A percentile compares a stretch with the other conserved stretches of the same genome.
These are phyloP conservation scores for Uronychia setigera DNA, from an alignment of 73 alveolate species.

Conservation along the genomic window DNA sequence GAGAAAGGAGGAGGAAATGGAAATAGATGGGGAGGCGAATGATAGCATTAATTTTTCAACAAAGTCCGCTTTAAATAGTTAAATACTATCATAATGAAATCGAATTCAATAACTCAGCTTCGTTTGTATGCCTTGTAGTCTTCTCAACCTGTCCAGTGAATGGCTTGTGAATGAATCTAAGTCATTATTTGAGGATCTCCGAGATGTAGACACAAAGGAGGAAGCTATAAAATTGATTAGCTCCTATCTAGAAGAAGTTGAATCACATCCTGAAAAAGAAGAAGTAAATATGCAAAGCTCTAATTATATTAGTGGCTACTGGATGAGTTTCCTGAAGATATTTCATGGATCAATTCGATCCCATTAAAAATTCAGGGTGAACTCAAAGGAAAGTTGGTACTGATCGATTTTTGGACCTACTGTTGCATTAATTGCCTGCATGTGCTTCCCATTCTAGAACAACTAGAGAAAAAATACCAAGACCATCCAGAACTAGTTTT, in stretches of 20 bases:
- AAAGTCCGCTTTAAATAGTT: no score
- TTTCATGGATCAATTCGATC: slow-evolving; percentile 51
- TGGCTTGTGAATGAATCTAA: no score
- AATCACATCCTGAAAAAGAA: background rate
- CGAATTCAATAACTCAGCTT: no score
- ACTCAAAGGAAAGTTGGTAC: slow-evolving; percentile 43
- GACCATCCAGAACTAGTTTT: slow-evolving; percentile 34
- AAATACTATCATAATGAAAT: no score
- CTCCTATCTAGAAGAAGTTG: background rate
- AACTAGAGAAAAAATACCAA: slow-evolving; percentile 41
- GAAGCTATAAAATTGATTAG: no score
- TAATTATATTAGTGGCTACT: background rate
- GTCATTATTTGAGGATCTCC: no score
- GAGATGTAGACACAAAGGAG: no score
- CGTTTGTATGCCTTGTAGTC: no score
- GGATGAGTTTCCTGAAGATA: slow-evolving; percentile 51
- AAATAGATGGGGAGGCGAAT: no score
- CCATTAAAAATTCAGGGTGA: slow-evolving; percentile 18
- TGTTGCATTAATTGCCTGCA: slow-evolving; percentile 72
- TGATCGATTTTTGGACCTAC: slow-evolving; percentile 70
- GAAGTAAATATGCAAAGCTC: background rate
- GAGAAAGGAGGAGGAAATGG: no score
- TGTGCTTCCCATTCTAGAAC: slow-evolving; percentile 55
- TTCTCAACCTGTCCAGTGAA: no score
- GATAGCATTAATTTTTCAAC: no score